Base-by-base conservation (phyloP, 345 rosid species). In the Heritiera fomes region DNA sequence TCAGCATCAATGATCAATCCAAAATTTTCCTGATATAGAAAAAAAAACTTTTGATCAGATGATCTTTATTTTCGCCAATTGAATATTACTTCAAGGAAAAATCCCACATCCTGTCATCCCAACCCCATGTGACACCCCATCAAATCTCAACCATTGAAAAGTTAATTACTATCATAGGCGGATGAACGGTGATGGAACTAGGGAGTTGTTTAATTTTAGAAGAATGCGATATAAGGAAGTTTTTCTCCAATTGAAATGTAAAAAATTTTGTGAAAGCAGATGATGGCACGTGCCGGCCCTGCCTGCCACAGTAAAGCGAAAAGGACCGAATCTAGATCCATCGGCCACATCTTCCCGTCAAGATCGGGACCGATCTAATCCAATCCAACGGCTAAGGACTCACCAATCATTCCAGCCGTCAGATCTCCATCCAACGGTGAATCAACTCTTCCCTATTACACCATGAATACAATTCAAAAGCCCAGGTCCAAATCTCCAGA, bases 261-360 rank as follows among this genome's bases (percentile, higher is more conserved):
- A 34, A 34, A 78, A 34, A 15, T 2, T 23, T 3, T 30, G 1
- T 18, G 9, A 59, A 50, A 82, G 67, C 78, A 65, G 73, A 75
- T 58, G 49, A 64, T 68, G 85, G 90, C 94, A 91, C 92, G 91
- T 88, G 97, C 91, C 88, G 85, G 80, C 83, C 28, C 75, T 67
- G 79, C 64, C 72, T 84, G 86, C 83, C 83, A 83, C 86, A 70
- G 83, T 65, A 83, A 90, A 87, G 82, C 70, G 4, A 65, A 77
- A 82, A 85, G 75, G 79, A 58, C 82, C 81, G 84, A 80, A 83
- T 82, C 83, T 70, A 78, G 86, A 91, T 93, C 95, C 85, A 85
- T 87, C 90, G 90, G 88, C 88, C 85, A 70, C 71, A 79, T 82
- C 81, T 78, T 72, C 82, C 90, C 86, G 78, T 87, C 88, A 62